Evolutionary conservation across 75 land plant species (phyloP).

Genomic region (Cryptomeria japonica): DNA sequence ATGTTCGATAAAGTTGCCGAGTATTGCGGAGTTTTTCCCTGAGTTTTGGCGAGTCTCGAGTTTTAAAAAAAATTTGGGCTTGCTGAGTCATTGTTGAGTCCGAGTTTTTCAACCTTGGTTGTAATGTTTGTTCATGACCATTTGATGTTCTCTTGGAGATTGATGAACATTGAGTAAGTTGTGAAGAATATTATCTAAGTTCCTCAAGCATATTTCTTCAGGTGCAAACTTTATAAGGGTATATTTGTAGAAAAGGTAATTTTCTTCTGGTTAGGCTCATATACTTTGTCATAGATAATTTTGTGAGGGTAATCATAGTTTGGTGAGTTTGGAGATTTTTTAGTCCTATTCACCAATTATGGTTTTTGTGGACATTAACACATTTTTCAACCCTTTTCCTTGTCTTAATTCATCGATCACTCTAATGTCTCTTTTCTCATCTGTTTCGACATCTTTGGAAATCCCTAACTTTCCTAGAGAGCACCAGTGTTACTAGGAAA

Average conservation of each 20-base stretch:
- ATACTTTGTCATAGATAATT: too few relatives aligned
- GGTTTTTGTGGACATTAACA: background rate
- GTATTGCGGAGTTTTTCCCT: too few relatives aligned
- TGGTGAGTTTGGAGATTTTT: background rate
- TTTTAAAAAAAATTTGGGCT: too few relatives aligned
- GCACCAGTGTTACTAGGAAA: too few relatives aligned
- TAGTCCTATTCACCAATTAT: background rate
- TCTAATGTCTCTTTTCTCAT: too few relatives aligned
- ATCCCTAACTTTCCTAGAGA: too few relatives aligned
- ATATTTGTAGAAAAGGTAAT: background rate
- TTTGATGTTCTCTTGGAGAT: background rate
- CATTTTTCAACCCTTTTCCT: background rate
- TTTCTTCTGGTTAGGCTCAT: background rate
- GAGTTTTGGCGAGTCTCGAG: too few relatives aligned
- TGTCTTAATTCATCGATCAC: background rate
- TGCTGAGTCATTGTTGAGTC: too few relatives aligned
- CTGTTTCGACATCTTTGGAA: too few relatives aligned
- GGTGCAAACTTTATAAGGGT: background rate
- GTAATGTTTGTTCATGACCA: background rate
- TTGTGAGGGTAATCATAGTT: too few relatives aligned
- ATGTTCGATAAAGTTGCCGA: too few relatives aligned
- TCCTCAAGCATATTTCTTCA: background rate
- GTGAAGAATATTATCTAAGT: background rate
- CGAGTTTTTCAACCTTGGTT: too few relatives aligned
- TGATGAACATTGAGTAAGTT: background rate